A percentile compares a stretch with the other conserved stretches of the same genome.
phyloP scores from a whole-genome alignment of 176 grass and related monocot genomes.

The Oryza meyeriana region DNA sequence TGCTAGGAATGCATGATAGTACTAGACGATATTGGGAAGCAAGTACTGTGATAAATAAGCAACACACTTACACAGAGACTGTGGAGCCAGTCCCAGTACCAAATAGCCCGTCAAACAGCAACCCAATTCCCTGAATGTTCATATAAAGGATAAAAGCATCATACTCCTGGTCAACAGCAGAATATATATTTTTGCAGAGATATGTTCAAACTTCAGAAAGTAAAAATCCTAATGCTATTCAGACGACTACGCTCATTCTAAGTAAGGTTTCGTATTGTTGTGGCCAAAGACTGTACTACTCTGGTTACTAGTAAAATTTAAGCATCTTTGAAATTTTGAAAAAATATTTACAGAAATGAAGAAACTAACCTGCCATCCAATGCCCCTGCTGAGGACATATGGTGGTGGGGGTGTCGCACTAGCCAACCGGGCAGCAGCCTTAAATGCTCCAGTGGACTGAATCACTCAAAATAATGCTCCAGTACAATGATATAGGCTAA shows the following conservation, averaged over 20 bases:
- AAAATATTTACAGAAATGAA: background rate
- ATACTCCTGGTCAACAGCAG: background rate
- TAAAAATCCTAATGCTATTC: background rate
- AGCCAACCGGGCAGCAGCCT: conserved; percentile 70
- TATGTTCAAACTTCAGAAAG: no score
- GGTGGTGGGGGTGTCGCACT: conserved; percentile 87
- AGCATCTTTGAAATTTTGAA: background rate
- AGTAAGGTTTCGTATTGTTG: background rate
- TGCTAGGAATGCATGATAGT: background rate
- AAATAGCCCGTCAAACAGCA: conserved; percentile 71
- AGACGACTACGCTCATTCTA: background rate
- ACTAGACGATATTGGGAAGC: background rate
- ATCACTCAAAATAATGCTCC: background rate
- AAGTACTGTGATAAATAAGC: background rate
- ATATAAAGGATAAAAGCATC: background rate
- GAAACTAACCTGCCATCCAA: conserved; percentile 70
- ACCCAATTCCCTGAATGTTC: conserved; percentile 60
- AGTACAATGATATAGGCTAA: background rate
- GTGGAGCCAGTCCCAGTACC: conserved; percentile 67
- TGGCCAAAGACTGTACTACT: background rate
- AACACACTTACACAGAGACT: conserved; percentile 70
- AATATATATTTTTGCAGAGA: background rate
- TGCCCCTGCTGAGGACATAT: conserved; percentile 75
- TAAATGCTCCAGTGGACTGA: conserved; percentile 73
- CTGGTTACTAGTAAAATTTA: background rate